These are phyloP conservation scores for Phycomyces nitens DNA, from an alignment of 192 early-diverging fungal species.

Conservation along the genomic window DNA sequence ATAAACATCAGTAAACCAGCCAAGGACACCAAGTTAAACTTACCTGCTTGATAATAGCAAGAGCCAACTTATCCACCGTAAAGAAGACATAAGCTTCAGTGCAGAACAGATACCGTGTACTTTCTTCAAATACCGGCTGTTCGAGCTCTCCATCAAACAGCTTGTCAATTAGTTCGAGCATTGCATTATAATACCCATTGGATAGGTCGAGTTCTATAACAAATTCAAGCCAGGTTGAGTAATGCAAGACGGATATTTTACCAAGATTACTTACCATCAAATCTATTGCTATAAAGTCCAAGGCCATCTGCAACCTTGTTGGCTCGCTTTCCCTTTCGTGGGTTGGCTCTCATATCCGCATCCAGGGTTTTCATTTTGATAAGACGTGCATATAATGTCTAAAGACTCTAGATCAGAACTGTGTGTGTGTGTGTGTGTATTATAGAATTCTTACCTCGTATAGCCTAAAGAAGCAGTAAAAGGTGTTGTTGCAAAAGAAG, in stretches of 20 bases:
- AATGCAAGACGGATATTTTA: background rate
- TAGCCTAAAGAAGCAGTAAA: conserved; percentile 88
- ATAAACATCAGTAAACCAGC: background rate
- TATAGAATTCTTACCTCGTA: conserved; percentile 56
- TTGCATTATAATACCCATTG: conserved; percentile 67
- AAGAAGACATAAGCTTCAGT: conserved; percentile 88
- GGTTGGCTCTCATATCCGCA: conserved; percentile 48
- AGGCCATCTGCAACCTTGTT: conserved; percentile 61
- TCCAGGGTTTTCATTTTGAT: conserved; percentile 74
- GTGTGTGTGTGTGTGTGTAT: background rate
- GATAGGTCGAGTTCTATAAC: conserved; percentile 49
- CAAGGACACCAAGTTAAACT: background rate
- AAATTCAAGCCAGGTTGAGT: no score
- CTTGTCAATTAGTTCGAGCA: conserved; percentile 70
- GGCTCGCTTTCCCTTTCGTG: conserved; percentile 48
- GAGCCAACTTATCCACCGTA: conserved; percentile 86
- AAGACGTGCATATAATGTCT: conserved; percentile 86
- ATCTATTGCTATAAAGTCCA: conserved; percentile 45
- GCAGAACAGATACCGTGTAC: conserved; percentile 78
- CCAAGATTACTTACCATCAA: conserved; percentile 38
- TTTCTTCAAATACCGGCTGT: conserved; percentile 80
- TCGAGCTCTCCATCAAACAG: conserved; percentile 84
- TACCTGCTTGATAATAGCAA: conserved; percentile 79
- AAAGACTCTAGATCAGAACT: conserved; percentile 4
- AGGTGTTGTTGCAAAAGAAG: conserved; percentile 84